Evolutionary conservation across 2,329 filamentous ascomycete species (phyloP), one percentile per base, ranked within the genome.

Genomic region (Exophiala xenobiotica): DNA sequence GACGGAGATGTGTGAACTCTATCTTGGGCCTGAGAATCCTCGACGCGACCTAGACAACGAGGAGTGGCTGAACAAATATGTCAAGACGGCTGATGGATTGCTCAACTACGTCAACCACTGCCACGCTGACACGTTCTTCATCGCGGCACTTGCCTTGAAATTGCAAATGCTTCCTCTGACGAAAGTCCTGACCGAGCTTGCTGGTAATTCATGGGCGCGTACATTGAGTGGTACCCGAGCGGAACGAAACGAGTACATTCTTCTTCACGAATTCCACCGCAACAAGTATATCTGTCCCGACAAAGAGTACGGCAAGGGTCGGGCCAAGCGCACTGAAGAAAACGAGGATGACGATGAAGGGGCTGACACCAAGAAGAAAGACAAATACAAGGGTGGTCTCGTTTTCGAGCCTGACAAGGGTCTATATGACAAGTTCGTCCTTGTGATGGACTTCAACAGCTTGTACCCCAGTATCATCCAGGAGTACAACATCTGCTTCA

Each of bases 361-460:
- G 6, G 74, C 68, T 2, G 88, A 90, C 57, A 82, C 80, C 53
- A 99, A 96, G 74, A 99, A 97, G 78, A 99, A 96, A 70, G 95
- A 99, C 74, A 99, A 97, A 71, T 99, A 87, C 77, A 97, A 99
- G 75, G 93, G 93, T 67, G 93, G 95, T 78, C 83, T 99, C 24
- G 93, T 99, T 51, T 97, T 99, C 63, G 93, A 99, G 69, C 93
- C 93, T 3, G 91, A 97, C 68, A 96, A 92, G 70, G 93, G 95
- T 14, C 80, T 99, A 3, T 99, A 99, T 67, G 93, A 99, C 78
- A 95, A 95, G 72, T 96, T 95, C 69, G 88, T 99, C 47, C 81
- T 99, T 49, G 95, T 99, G 70, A 99, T 99, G 95, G 93, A 99
- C 77, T 99, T 99, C 78, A 99, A 99, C 79, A 96, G 91, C 63